Percentiles rank a stretch among this genome's conserved stretches.
These are phyloP conservation scores for Arthrobotrys pseudoclavata DNA, from an alignment of 2,329 filamentous ascomycete genomes.

Conservation along the genomic window DNA sequence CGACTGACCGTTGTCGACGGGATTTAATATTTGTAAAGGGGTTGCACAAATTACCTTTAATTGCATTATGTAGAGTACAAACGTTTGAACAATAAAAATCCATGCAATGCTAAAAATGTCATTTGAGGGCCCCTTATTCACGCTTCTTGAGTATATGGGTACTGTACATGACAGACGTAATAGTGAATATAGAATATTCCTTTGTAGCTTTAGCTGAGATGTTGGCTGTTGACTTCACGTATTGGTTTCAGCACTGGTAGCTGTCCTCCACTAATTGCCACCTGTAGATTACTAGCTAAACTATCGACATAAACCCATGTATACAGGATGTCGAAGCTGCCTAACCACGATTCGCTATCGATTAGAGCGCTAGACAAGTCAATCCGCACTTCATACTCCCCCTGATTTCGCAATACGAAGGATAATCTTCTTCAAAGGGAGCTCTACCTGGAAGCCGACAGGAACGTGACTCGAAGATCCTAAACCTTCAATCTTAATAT, in stretches of 20 bases:
- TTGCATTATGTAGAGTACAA: constrained; percentile 18
- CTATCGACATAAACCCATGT: constrained; percentile 18
- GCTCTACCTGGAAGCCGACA: constrained; percentile 23
- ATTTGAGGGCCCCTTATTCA: constrained; percentile 7
- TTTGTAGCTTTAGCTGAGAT: too few relatives aligned
- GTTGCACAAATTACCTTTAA: constrained; percentile 17
- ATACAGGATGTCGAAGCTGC: constrained; percentile 19
- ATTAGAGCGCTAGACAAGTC: constrained; percentile 29
- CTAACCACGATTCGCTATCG: constrained; percentile 7
- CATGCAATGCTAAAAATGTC: constrained; percentile 18
- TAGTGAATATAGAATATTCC: too few relatives aligned
- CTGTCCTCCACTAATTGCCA: background rate
- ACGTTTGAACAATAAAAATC: background rate
- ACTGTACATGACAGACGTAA: too few relatives aligned
- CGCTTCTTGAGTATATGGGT: background rate
- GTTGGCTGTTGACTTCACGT: constrained; percentile 18
- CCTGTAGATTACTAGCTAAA: background rate
- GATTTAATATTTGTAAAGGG: constrained; percentile 29
- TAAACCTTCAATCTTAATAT: constrained; percentile 37
- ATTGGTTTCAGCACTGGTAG: background rate
- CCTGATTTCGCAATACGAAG: constrained; percentile 25
- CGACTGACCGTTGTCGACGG: constrained; percentile 14
- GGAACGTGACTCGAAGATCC: constrained; percentile 32
- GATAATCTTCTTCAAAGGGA: background rate
- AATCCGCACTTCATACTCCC: constrained; percentile 6